Percentiles rank a stretch among this genome's conserved stretches.
These are phyloP conservation scores for Samsoniella hepiali DNA, from an alignment of 2,329 filamentous ascomycete genomes.

Conservation along the genomic window DNA sequence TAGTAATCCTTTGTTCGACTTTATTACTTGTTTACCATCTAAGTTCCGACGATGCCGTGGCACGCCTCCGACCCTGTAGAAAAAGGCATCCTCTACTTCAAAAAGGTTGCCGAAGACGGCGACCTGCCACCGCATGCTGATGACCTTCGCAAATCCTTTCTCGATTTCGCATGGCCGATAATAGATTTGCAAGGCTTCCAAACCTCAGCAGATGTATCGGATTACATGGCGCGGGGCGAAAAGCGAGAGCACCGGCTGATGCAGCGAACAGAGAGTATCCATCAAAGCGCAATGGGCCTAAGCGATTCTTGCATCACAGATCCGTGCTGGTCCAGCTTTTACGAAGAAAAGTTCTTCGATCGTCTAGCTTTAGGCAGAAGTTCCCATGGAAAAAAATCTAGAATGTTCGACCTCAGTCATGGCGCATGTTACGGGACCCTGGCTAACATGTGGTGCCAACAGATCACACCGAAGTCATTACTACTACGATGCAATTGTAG, in stretches of 20 bases:
- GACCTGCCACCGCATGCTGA: slow-evolving; percentile 20
- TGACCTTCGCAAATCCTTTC: slow-evolving; percentile 13
- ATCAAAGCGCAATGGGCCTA: too few species aligned
- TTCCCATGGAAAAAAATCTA: not conserved
- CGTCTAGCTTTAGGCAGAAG: not conserved
- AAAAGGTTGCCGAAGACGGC: not conserved
- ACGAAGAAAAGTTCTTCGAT: slow-evolving; percentile 15
- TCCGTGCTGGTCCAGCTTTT: slow-evolving; percentile 22
- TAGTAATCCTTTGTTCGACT: too few species aligned
- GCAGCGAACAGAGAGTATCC: too few species aligned
- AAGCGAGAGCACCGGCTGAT: too few species aligned
- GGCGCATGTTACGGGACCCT: not conserved
- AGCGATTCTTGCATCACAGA: not conserved
- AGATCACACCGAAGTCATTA: slow-evolving; percentile 21
- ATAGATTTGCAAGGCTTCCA: too few species aligned
- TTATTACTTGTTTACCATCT: not conserved
- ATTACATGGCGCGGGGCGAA: too few species aligned
- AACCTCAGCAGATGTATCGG: too few species aligned
- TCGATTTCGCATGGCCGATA: too few species aligned
- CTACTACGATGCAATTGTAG: slow-evolving; percentile 21
- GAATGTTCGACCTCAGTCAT: not conserved
- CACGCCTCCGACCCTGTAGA: not conserved
- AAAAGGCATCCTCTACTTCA: not conserved
- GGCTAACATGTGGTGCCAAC: not conserved
- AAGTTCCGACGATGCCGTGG: not conserved